Evolutionary conservation across 805 yeast species (phyloP), one percentile per base, ranked within the genome.

Genomic region (Zygotorulaspora chibaensis): DNA sequence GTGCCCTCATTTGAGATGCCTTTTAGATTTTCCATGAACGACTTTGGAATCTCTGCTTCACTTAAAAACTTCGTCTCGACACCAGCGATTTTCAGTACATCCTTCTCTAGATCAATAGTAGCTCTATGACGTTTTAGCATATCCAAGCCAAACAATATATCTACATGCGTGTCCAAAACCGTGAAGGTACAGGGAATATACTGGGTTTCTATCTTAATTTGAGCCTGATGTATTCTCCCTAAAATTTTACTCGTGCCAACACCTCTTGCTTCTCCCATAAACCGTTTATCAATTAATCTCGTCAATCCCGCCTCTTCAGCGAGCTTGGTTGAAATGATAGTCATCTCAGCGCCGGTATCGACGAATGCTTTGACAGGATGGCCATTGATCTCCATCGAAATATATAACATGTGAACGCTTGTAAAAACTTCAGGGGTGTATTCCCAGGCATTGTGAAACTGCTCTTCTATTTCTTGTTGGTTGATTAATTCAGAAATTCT

Each of bases 311-410:
- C 79, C 39, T 72, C 69, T 50, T 84, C 85, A 0, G 96, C 96
- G 52, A 90, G 71, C 35, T 72, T 69, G 1, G 95, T 85, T 27
- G 89, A 81, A 59, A 93, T 79, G 34, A 93, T 83, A 0, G 99
- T 89, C 25, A 80, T 72, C 64, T 89, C 96, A 0, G 99, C 98
- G 2, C 99, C 99, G 0, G 97, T 81, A 63, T 93, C 99, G 4
- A 93, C 95, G 70, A 93, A 88, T 0, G 98, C 98, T 62, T 87
- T 87, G 2, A 89, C 84, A 17, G 83, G 81, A 38, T 75, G 72
- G 1, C 93, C 91, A 58, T 93, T 90, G 30, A 91, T 83, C 53
- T 79, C 83, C 34, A 88, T 73, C 45, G 81, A 74, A 12, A 93
- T 80, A 65, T 83, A 91, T 33, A 93, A 74, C 96, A 93, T 89